Evolutionary conservation across 2,329 filamentous ascomycete species (phyloP).

Genomic region (Simplicillium aogashimaense): DNA sequence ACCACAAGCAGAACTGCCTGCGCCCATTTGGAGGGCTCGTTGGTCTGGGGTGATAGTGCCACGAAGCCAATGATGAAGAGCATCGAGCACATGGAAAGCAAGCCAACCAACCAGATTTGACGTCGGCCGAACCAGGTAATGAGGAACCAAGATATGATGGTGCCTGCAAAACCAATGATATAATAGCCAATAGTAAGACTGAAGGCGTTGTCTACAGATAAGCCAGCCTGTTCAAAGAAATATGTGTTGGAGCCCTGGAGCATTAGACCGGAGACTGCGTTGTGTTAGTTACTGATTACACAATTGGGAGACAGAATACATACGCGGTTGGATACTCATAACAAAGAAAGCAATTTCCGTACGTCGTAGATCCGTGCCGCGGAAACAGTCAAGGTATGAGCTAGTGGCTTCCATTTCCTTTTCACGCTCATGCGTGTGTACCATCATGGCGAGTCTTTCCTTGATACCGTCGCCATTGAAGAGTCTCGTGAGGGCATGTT

Average conservation of each 20-base stretch:
- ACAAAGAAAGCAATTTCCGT: slow-evolving; percentile 24
- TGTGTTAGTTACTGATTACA: too few species aligned
- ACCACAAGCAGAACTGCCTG: slow-evolving; percentile 24
- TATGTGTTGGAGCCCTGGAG: slow-evolving; percentile 4
- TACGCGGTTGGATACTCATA: slow-evolving; percentile 21
- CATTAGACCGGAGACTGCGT: too few species aligned
- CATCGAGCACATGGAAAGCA: slow-evolving; percentile 6
- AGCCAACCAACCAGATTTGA: slow-evolving; percentile 25
- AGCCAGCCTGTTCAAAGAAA: slow-evolving; percentile 20
- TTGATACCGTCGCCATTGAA: slow-evolving; percentile 15
- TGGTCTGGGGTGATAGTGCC: slow-evolving; percentile 21
- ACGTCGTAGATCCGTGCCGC: slow-evolving; percentile 26
- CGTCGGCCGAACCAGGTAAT: slow-evolving; percentile 25
- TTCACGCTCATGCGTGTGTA: slow-evolving; percentile 30
- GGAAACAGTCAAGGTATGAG: slow-evolving; percentile 33
- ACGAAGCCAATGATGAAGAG: slow-evolving; percentile 19
- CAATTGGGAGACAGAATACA: slow-evolving; percentile 9
- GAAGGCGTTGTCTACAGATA: slow-evolving; percentile 14
- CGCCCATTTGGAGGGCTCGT: slow-evolving; percentile 15
- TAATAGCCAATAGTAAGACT: slow-evolving; percentile 16
- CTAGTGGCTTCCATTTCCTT: slow-evolving; percentile 23
- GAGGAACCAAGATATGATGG: slow-evolving; percentile 20
- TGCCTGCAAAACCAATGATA: slow-evolving; percentile 2
- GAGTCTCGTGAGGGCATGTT: slow-evolving; percentile 20
- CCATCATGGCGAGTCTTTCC: slow-evolving; percentile 27